phyloP scores from a whole-genome alignment of 176 grass and related monocot genomes.

The Rhipidocladum racemiflorum region DNA sequence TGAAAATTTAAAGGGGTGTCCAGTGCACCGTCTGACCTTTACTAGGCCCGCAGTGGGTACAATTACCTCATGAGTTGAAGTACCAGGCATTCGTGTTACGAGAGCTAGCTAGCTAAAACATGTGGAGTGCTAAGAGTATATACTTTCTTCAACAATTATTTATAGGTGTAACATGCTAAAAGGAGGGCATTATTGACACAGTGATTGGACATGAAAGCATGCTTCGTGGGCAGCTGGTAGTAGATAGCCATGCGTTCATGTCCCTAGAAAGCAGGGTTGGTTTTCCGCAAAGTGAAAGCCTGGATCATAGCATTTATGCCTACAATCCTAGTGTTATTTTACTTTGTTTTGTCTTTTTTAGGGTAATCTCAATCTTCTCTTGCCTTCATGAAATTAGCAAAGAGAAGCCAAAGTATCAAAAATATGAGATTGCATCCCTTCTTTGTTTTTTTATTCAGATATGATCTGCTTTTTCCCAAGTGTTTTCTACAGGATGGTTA shows the following conservation, averaged over 20 bases:
- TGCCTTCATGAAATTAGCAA: not conserved
- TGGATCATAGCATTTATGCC: not conserved
- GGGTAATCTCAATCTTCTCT: not conserved
- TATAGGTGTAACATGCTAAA: conserved; percentile 25
- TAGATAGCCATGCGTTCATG: conserved; percentile 29
- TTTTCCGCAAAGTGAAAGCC: conserved; percentile 9
- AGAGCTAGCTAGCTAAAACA: not conserved
- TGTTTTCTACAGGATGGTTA: not conserved
- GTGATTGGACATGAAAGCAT: conserved; percentile 31
- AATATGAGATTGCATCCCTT: not conserved
- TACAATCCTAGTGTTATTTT: not conserved
- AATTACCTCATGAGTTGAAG: not conserved
- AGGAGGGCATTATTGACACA: not conserved
- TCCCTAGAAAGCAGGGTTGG: conserved; percentile 28
- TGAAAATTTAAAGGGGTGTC: too few relatives aligned
- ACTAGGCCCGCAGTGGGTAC: too few relatives aligned
- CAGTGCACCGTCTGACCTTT: too few relatives aligned
- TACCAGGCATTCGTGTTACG: not conserved
- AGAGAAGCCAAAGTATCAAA: not conserved
- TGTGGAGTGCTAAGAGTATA: not conserved
- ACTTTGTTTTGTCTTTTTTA: not conserved
- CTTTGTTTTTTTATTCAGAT: not conserved
- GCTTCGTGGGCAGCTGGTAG: conserved; percentile 30
- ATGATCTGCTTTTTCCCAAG: not conserved
- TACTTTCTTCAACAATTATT: not conserved